Conservation (phyloP, 768 basidiomycete genomes). For the Saitozyma podzolica region DNA sequence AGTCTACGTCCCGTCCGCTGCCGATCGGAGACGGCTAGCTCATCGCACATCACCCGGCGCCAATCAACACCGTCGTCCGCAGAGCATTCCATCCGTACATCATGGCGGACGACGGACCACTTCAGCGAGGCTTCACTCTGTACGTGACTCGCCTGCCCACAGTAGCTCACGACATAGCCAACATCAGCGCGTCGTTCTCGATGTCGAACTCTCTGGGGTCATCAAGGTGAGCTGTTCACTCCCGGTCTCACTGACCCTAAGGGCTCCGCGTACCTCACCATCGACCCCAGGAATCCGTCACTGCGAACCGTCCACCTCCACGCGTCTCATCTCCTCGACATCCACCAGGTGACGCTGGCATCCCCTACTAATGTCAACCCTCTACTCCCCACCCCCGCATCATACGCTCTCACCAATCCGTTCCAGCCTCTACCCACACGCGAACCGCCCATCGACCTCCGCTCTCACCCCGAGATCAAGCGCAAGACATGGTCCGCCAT, state of each 20-base stretch:
- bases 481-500: conserved; percentile 85
- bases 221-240: conserved; percentile 6
- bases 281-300: conserved; percentile 75
- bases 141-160: too few relatives aligned
- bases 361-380: conserved; percentile 32
- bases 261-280: conserved; percentile 88
- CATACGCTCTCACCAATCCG: conserved; percentile 36
- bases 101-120: too few relatives aligned
- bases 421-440: conserved; percentile 66
- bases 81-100: too few relatives aligned
- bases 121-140: too few relatives aligned
- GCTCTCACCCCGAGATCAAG: conserved; percentile 89
- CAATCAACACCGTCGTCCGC: too few relatives aligned
- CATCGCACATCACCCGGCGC: too few relatives aligned
- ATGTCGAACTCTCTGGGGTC: background rate
- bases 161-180: conserved; percentile 49
- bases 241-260: conserved; percentile 1
- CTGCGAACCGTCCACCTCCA: conserved; percentile 84
- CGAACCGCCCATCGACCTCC: conserved; percentile 69
- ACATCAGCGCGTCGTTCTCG: conserved; percentile 42
- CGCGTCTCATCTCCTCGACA: conserved; percentile 34
- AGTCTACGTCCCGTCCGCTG: too few relatives aligned
- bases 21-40: too few relatives aligned
- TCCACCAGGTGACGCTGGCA: conserved; percentile 42
- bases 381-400: conserved; percentile 38